phyloP scores from a whole-genome alignment of 2,329 filamentous ascomycete species.

The Fusarium tanahbumbuense region DNA sequence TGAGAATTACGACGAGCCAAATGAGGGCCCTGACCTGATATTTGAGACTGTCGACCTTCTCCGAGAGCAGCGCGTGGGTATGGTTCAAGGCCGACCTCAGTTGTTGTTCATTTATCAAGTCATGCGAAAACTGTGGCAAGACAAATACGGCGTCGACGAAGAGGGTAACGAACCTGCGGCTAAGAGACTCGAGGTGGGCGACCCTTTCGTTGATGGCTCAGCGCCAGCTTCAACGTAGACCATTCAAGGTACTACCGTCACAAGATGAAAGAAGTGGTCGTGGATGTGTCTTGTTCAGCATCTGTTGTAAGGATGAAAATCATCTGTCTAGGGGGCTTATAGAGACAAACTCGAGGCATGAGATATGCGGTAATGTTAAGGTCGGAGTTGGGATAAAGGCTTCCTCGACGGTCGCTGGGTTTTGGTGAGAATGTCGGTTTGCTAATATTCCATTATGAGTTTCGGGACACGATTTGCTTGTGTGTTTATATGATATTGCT shows the following conservation, averaged over 20 bases:
- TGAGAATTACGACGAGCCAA: constrained; percentile 56
- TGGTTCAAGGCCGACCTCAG: constrained; percentile 92
- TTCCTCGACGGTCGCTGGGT: neutral
- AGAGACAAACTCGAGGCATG: constrained; percentile 11
- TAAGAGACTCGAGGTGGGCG: constrained; percentile 65
- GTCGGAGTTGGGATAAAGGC: neutral
- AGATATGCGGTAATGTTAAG: constrained; percentile 18
- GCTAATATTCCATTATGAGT: constrained; percentile 1
- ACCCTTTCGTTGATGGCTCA: constrained; percentile 53
- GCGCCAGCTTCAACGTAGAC: constrained; percentile 26
- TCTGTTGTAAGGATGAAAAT: constrained; percentile 7
- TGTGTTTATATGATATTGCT: constrained; percentile 14
- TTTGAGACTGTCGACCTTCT: constrained; percentile 83
- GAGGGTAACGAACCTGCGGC: constrained; percentile 60
- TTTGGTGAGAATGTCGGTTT: constrained; percentile 8
- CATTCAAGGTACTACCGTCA: constrained; percentile 7
- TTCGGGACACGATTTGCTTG: constrained; percentile 23
- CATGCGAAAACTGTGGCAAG: constrained; percentile 77
- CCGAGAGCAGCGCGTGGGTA: constrained; percentile 88
- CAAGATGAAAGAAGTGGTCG: constrained; percentile 15
- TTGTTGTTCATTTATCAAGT: constrained; percentile 91
- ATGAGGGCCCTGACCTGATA: constrained; percentile 70
- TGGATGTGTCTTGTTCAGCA: constrained; percentile 4
- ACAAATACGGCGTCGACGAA: constrained; percentile 64
- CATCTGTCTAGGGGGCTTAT: constrained; percentile 14